These are phyloP conservation scores for Prunella vulgaris DNA, from an alignment of 257 asterid species.

Conservation along the genomic window DNA sequence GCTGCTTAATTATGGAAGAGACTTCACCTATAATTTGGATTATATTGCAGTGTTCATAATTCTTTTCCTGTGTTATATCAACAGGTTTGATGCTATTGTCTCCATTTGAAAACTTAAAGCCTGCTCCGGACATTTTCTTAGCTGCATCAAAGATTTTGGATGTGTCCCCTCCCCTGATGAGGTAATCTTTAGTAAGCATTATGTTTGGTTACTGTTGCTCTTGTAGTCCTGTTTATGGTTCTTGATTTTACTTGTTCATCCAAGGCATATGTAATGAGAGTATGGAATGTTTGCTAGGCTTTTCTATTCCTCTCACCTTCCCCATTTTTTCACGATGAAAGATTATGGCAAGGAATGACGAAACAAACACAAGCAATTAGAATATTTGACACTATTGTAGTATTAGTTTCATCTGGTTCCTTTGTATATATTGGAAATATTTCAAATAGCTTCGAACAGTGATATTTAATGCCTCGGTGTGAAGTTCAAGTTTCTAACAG, in stretches of 20 bases:
- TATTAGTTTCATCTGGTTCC: not conserved
- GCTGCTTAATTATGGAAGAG: not conserved
- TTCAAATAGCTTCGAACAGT: not conserved
- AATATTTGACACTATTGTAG: not conserved
- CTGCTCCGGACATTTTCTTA: constrained; percentile 97
- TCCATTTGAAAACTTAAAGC: constrained; percentile 95
- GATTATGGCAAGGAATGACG: too few species aligned
- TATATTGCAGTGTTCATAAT: not conserved
- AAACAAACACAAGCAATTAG: too few species aligned
- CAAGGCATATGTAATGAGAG: not conserved
- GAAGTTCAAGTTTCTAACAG: not conserved
- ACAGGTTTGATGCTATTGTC: constrained; percentile 96
- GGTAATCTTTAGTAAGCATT: constrained; percentile 44
- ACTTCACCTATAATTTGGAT: not conserved
- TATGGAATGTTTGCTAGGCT: not conserved
- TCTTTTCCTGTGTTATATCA: constrained; percentile 14
- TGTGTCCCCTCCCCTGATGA: constrained; percentile 75
- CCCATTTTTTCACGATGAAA: too few species aligned
- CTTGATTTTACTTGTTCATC: not conserved
- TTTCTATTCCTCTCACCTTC: not conserved
- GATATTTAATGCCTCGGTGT: not conserved
- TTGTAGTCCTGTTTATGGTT: not conserved
- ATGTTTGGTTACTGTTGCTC: not conserved
- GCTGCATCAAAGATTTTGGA: constrained; percentile 81
- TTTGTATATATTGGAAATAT: not conserved